phyloP scores from a whole-genome alignment of 257 asterid genomes.

The Jacaranda copaia region DNA sequence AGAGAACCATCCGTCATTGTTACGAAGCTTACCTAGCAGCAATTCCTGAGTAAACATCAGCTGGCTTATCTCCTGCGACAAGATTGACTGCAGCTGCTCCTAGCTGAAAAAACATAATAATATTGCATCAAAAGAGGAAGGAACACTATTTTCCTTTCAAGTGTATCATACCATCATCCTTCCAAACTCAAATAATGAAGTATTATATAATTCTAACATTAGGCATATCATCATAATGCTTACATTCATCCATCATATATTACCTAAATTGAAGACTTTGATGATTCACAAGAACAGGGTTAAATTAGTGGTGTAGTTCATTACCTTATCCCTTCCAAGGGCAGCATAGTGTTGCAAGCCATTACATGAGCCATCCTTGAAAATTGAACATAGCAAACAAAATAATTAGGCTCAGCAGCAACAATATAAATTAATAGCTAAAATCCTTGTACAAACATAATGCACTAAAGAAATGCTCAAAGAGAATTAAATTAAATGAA shows the following conservation, averaged over 20 bases:
- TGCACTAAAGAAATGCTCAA: not conserved
- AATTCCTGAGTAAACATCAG: constrained; percentile 97
- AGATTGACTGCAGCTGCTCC: constrained; percentile 99
- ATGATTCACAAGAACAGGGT: constrained; percentile 28
- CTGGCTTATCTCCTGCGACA: constrained; percentile 90
- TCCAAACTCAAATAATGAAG: constrained; percentile 18
- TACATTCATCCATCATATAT: not conserved
- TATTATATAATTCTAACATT: constrained; percentile 1
- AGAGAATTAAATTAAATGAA: not conserved
- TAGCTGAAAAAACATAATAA: constrained; percentile 57
- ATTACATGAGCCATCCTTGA: constrained; percentile 98
- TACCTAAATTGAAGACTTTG: not conserved
- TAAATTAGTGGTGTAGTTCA: constrained; percentile 20
- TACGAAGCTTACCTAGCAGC: constrained; percentile 77
- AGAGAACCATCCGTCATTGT: constrained; percentile 1
- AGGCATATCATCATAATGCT: constrained; percentile 21
- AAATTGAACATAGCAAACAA: constrained; percentile 32
- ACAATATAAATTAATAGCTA: constrained; percentile 31
- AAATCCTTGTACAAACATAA: constrained; percentile 4
- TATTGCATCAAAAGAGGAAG: constrained; percentile 27
- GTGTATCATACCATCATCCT: constrained; percentile 15
- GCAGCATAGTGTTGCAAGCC: constrained; percentile 99
- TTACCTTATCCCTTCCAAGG: constrained; percentile 97
- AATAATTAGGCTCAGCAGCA: constrained; percentile 33
- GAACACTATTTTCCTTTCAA: constrained; percentile 1